Percentiles rank a stretch among this genome's conserved stretches.
Evolutionary conservation across 2,329 filamentous ascomycete species (phyloP).

Genomic region (Botrytis porri): DNA sequence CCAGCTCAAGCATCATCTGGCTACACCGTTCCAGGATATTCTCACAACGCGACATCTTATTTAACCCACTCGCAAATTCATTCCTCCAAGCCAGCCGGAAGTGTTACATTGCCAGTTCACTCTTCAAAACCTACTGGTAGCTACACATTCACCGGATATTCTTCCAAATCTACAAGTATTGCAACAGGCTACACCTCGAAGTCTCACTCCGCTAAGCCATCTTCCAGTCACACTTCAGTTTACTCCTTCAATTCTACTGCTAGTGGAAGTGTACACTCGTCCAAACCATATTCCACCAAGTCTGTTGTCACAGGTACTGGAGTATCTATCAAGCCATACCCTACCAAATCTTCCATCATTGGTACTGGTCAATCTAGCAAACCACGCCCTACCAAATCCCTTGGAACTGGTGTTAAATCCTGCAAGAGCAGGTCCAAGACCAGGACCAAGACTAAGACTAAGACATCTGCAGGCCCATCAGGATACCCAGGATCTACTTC

Average conservation of each 20-base stretch:
- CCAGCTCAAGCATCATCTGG: background rate
- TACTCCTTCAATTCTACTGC: background rate
- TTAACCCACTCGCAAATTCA: background rate
- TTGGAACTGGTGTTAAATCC: background rate
- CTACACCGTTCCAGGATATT: background rate
- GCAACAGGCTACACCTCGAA: background rate
- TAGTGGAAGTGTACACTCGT: background rate
- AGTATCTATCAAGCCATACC: background rate
- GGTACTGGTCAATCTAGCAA: conserved; percentile 1
- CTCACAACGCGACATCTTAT: background rate
- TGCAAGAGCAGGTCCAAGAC: background rate
- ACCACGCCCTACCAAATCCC: background rate
- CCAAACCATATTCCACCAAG: background rate
- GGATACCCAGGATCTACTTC: background rate
- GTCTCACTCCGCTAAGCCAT: background rate
- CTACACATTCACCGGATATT: background rate
- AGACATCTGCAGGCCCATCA: background rate
- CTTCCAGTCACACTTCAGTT: conserved; percentile 14
- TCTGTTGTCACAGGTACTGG: background rate
- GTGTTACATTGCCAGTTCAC: background rate
- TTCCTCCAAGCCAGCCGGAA: background rate
- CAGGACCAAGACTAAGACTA: conserved; percentile 24
- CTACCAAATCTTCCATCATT: background rate
- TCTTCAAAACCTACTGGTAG: background rate
- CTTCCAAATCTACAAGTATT: background rate